Conservation (phyloP, 331 rosid genomes). For the Quercus tomentella region DNA sequence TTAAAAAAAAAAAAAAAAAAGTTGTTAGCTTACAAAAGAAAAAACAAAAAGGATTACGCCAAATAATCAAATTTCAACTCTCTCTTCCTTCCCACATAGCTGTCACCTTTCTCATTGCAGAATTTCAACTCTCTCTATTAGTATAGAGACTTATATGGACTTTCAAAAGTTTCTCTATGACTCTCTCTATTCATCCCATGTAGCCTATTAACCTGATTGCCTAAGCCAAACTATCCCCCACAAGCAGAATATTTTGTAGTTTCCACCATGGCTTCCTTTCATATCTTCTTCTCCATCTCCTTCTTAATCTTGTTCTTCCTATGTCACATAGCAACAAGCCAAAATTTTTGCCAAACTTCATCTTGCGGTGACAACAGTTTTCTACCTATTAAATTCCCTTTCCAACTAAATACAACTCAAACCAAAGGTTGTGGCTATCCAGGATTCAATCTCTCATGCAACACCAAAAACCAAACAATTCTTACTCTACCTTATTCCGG, state of each 20-base stretch:
- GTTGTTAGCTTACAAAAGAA: too few species aligned
- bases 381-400: constrained; percentile 43
- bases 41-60: too few species aligned
- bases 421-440: constrained; percentile 22
- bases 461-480: constrained; percentile 29
- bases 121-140: too few species aligned
- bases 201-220: too few species aligned
- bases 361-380: constrained; percentile 12
- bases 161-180: too few species aligned
- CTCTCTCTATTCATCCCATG: too few species aligned
- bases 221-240: too few species aligned
- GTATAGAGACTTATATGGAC: too few species aligned
- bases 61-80: too few species aligned
- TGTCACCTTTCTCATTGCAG: too few species aligned
- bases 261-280: not conserved
- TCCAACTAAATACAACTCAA: constrained; percentile 26
- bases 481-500: constrained; percentile 35
- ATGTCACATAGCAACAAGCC: not conserved
- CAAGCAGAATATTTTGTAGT: not conserved
- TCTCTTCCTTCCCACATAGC: too few species aligned
- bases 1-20: too few species aligned
- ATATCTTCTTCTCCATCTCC: not conserved
- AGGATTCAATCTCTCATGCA: constrained; percentile 39
- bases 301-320: not conserved
- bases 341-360: not conserved